phyloP scores from a whole-genome alignment of 352 stramenopile species.

The Globisporangium middletonii region DNA sequence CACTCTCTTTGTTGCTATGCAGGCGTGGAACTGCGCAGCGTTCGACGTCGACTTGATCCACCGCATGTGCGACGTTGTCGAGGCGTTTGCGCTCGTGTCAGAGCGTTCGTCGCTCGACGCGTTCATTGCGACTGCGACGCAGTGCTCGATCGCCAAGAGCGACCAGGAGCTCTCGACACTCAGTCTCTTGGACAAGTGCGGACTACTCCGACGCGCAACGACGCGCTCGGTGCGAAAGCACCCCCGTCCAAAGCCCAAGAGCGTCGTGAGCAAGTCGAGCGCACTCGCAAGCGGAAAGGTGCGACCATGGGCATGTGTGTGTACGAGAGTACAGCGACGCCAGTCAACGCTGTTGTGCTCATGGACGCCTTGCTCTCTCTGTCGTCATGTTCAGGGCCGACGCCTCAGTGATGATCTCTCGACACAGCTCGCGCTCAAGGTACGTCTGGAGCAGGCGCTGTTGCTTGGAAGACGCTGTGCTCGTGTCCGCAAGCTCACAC shows the following conservation, averaged over 20 bases:
- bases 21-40: constrained; percentile 67
- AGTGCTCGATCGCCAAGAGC: constrained; percentile 29
- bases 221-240: constrained; percentile 20
- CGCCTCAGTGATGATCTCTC: constrained; percentile 10
- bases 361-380: neutral
- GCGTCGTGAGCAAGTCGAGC: constrained; percentile 1
- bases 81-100: constrained; percentile 28
- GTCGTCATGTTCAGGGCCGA: neutral
- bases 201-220: constrained; percentile 19
- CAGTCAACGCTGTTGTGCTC: neutral
- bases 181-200: constrained; percentile 29
- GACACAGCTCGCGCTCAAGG: constrained; percentile 4
- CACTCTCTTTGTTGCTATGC: neutral
- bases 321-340: no score
- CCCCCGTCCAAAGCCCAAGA: neutral
- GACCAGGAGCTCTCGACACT: constrained; percentile 32
- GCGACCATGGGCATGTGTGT: neutral
- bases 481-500: neutral
- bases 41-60: constrained; percentile 38
- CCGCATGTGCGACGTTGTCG: constrained; percentile 33
- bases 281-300: constrained; percentile 7
- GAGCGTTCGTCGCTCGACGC: constrained; percentile 13
- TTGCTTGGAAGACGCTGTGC: neutral
- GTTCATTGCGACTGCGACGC: constrained; percentile 29
- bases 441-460: neutral